Evolutionary conservation across 2,329 filamentous ascomycete species (phyloP).

Genomic region (Pestalotiopsis fici): DNA sequence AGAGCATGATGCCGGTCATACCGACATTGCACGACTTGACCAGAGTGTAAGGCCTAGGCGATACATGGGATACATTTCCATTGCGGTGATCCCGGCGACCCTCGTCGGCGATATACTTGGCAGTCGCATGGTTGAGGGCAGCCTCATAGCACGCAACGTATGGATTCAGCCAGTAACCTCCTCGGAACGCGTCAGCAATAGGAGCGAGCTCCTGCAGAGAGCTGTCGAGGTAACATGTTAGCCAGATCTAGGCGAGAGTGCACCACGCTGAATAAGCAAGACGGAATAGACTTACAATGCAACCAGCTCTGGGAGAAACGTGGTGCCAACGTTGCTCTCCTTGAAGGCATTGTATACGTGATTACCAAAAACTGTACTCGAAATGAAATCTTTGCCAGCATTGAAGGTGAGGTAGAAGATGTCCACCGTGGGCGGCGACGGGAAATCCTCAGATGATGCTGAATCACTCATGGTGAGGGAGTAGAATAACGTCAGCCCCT

Average conservation of each 20-base stretch:
- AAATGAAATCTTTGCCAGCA: slow-evolving; percentile 72
- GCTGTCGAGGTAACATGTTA: slow-evolving; percentile 34
- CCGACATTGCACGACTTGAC: slow-evolving; percentile 75
- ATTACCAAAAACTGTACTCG: slow-evolving; percentile 68
- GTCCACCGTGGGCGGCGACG: slow-evolving; percentile 54
- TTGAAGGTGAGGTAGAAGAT: slow-evolving; percentile 88
- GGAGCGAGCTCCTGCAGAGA: slow-evolving; percentile 93
- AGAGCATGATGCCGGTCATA: slow-evolving; percentile 88
- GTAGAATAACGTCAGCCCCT: neutral
- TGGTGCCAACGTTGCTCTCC: slow-evolving; percentile 34
- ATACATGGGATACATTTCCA: slow-evolving; percentile 9
- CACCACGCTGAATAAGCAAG: neutral
- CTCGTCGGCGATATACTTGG: slow-evolving; percentile 33
- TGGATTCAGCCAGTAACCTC: slow-evolving; percentile 73
- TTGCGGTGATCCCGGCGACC: slow-evolving; percentile 16
- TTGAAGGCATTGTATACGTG: slow-evolving; percentile 66
- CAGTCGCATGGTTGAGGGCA: slow-evolving; percentile 70
- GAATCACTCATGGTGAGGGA: slow-evolving; percentile 10
- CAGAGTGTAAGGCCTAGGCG: slow-evolving; percentile 61
- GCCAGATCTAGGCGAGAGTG: neutral
- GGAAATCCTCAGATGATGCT: slow-evolving; percentile 32
- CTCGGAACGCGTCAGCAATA: slow-evolving; percentile 81
- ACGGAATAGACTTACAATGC: slow-evolving; percentile 50
- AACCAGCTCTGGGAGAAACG: slow-evolving; percentile 53
- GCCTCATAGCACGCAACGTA: slow-evolving; percentile 74